Evolutionary conservation across 2,329 filamentous ascomycete genomes (phyloP), one percentile per base, ranked within the genome.

Genomic region (Xylariaceae sp.): DNA sequence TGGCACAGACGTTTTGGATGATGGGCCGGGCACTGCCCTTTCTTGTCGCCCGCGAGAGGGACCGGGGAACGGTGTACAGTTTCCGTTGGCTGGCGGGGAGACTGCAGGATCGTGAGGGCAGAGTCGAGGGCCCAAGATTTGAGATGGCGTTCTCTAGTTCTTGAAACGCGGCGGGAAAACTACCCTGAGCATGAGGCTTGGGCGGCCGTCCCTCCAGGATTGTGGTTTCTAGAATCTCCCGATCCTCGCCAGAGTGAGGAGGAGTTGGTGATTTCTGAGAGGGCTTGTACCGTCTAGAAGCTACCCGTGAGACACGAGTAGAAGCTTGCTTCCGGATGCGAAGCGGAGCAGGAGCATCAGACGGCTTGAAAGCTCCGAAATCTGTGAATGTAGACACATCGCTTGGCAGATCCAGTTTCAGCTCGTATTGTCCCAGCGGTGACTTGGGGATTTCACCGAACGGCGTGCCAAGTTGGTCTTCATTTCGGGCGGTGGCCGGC

Each of bases 1-100:
- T 80, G 2, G 80, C 79, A n/a, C 68, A 64, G 0, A 81, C 77
- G 49, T 77, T 77, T 39, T 75, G 77, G 45, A 83, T 78, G 3
- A 81, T 70, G 1, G 80, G 79, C 34, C 71, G 64, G 11, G 42
- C 1, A 37, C 17, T 56, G 1, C 54, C 56, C 17, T 30, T 54
- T 61, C 61, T 57, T 0, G 35, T 34, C 18, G 49, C 15, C 13
- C 53, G 42, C 3, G 59, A 60, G 39, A 47, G n/a, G 9, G 61
- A 37, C 34, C 49, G 53, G 7, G 49, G 52, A 47, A 57, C 37
- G 9, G 66, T 63, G 17, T 69, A 63, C 35, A 67, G 63, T 10
- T 64, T 68, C 42, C 80, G 76, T 49, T 77, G 76, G 58, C 75
- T 75, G 1, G 72, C 72, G 10, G 72, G 73, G n/a, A 69, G 70